Percentiles rank a stretch among this genome's conserved stretches.
Evolutionary conservation across 2,329 filamentous ascomycete genomes (phyloP).

Genomic region (Pseudopithomyces maydicus): DNA sequence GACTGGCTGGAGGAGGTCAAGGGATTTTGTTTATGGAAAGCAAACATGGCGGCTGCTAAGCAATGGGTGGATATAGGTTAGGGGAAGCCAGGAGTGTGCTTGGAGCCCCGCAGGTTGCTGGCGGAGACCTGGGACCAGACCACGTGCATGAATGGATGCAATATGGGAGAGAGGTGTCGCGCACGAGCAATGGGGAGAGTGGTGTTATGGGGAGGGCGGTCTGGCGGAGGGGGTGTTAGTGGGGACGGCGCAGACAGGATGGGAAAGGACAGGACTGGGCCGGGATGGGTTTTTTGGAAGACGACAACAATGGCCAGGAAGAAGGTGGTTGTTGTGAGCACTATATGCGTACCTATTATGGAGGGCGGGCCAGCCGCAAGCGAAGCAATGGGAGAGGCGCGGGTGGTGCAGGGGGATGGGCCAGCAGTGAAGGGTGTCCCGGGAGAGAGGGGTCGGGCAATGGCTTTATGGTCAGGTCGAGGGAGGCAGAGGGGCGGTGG

Average conservation of each 20-base stretch:
- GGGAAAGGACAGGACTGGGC: too few relatives aligned
- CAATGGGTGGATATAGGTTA: constrained; percentile 25
- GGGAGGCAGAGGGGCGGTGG: constrained; percentile 25
- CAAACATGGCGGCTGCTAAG: constrained; percentile 36
- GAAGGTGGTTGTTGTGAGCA: constrained; percentile 20
- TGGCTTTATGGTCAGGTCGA: neutral
- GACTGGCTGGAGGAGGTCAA: constrained; percentile 38
- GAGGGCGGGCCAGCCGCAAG: constrained; percentile 28
- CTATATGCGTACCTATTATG: constrained; percentile 41
- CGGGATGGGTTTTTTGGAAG: constrained; percentile 10
- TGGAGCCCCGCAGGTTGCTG: constrained; percentile 34
- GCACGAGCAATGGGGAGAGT: constrained; percentile 26
- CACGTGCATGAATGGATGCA: constrained; percentile 33
- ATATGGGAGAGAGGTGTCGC: constrained; percentile 17
- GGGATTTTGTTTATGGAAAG: constrained; percentile 41
- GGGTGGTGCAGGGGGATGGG: constrained; percentile 23
- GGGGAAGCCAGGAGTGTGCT: constrained; percentile 27
- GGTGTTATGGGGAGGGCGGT: constrained; percentile 16
- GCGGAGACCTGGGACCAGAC: constrained; percentile 22
- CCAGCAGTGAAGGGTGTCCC: constrained; percentile 21
- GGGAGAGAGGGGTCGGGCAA: constrained; percentile 24
- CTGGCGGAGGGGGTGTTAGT: constrained; percentile 32
- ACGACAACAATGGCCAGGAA: constrained; percentile 11
- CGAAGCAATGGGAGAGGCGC: constrained; percentile 31
- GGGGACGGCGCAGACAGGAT: constrained; percentile 16